These are phyloP conservation scores for Malus hybrid DNA, from an alignment of 331 rosid species.

Conservation along the genomic window DNA sequence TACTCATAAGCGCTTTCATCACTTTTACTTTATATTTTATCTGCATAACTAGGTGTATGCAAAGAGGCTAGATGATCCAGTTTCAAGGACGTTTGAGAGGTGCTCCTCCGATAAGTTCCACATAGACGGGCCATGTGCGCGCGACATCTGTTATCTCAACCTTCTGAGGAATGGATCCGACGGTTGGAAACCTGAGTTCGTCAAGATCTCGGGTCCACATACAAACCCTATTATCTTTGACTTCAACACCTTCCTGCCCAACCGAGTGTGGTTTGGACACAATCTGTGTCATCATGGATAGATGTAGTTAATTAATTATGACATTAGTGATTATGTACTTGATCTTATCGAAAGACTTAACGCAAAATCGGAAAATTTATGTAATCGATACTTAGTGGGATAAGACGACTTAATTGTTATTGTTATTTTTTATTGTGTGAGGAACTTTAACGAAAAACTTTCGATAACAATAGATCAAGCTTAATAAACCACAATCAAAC, in stretches of 20 bases:
- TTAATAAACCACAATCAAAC: too few species aligned
- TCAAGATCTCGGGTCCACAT: slow-evolving; percentile 41
- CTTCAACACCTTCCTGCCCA: slow-evolving; percentile 43
- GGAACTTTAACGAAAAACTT: too few species aligned
- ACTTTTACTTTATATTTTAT: too few species aligned
- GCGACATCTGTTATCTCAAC: slow-evolving; percentile 50
- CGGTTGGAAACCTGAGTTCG: slow-evolving; percentile 62
- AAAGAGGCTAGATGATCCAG: slow-evolving; percentile 47
- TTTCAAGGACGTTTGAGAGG: slow-evolving; percentile 41
- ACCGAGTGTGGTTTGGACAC: slow-evolving; percentile 59
- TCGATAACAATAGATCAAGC: too few species aligned
- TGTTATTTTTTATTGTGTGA: too few species aligned
- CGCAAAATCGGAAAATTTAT: too few species aligned
- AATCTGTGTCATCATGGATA: slow-evolving; percentile 30
- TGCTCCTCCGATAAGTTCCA: slow-evolving; percentile 60
- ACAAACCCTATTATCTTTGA: slow-evolving; percentile 37
- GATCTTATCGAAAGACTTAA: too few species aligned
- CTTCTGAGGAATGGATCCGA: slow-evolving; percentile 42
- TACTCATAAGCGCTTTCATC: background rate
- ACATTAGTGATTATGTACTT: too few species aligned
- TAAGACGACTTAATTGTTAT: too few species aligned
- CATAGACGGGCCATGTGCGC: slow-evolving; percentile 54
- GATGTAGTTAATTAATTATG: too few species aligned
- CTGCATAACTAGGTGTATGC: slow-evolving; percentile 40
- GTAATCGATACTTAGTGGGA: too few species aligned